Base-by-base conservation (phyloP, 2,329 filamentous ascomycete species). In the Hypoxylon sp. region DNA sequence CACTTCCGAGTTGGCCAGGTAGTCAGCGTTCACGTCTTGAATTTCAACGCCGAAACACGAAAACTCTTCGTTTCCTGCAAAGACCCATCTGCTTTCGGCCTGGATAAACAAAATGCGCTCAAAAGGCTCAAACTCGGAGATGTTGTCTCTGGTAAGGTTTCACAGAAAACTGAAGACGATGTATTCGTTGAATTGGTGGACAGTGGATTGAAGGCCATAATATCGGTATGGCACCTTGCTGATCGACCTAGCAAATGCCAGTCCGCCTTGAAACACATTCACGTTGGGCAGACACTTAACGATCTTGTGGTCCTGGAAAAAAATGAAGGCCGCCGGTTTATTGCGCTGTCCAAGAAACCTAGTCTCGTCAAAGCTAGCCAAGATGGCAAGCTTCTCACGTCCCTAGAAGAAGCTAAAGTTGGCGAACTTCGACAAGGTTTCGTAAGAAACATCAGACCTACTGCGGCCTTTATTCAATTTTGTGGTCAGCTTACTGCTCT, bases 1-100 rank as follows among this genome's bases (percentile, higher is more conserved):
- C 94, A 98, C 80, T 99, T 99, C 83, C 90, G 91, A 37, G 82
- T 90, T 47, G 97, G 96, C 0, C 96, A 99, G 79, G 95, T 97
- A 1, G 91, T 99, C 72, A 97, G 89, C 75, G 92, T 98, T 19
- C 93, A 95, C 75, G 89, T 97, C n/a, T 80, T 97, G 35, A 92
- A 91, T 54, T 89, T 98, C 54, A 90, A 97, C 73, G 83, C 89
- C 0, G 89, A 91, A 63, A 84, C 87, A 42, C 85, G 87, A 67
- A 91, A 92, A 72, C 87, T 99, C 71, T 88, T 93, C 39, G 92
- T 99, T 3, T 97, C 95, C 19, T 99, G 96, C 86, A 97, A 97
- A 80, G 94, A 97, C 73, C 92, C 93, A 7, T 88, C 90, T 27
- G 88, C 89, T 0, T 93, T 96, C 74, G 92, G 92, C 8, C 75